A percentile compares a stretch with the other conserved stretches of the same genome.
Conservation (phyloP, 169 alveolate species). For the Eimeria brunetti region DNA sequence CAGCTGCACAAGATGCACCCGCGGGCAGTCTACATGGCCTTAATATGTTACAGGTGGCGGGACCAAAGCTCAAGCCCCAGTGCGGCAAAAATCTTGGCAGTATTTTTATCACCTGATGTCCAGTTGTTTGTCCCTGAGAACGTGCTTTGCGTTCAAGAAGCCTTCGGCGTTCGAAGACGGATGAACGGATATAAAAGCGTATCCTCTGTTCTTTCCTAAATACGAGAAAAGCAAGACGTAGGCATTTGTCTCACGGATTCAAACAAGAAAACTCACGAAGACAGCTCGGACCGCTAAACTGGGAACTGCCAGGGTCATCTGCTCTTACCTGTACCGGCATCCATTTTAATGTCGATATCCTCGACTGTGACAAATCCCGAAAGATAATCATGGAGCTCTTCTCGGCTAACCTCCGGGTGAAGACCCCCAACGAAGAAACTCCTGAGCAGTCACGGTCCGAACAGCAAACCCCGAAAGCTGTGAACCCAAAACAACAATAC, state of each 20-base stretch:
- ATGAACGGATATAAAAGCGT: constrained; percentile 59
- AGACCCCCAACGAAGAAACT: constrained; percentile 71
- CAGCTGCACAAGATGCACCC: background rate
- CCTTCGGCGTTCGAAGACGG: constrained; percentile 47
- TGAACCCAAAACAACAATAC: background rate
- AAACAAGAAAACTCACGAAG: background rate
- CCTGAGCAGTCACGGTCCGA: background rate
- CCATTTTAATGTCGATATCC: constrained; percentile 52
- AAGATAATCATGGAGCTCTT: constrained; percentile 47
- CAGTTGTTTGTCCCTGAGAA: constrained; percentile 42
- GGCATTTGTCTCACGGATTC: background rate
- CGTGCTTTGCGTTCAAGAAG: constrained; percentile 39
- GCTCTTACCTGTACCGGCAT: constrained; percentile 34
- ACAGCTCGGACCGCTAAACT: background rate
- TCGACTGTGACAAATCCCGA: constrained; percentile 67
- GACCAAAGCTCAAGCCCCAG: background rate
- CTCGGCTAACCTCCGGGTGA: constrained; percentile 45
- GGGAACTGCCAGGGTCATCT: background rate
- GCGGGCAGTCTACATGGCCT: background rate
- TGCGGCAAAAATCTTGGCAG: background rate
- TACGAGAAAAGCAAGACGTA: background rate
- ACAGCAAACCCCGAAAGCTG: background rate
- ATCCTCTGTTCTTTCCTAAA: constrained; percentile 55
- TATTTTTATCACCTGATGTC: constrained; percentile 13
- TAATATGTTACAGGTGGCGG: too few relatives aligned